Evolutionary conservation across 2,329 filamentous ascomycete genomes (phyloP).

Genomic region (Stachybotrys echinatus): DNA sequence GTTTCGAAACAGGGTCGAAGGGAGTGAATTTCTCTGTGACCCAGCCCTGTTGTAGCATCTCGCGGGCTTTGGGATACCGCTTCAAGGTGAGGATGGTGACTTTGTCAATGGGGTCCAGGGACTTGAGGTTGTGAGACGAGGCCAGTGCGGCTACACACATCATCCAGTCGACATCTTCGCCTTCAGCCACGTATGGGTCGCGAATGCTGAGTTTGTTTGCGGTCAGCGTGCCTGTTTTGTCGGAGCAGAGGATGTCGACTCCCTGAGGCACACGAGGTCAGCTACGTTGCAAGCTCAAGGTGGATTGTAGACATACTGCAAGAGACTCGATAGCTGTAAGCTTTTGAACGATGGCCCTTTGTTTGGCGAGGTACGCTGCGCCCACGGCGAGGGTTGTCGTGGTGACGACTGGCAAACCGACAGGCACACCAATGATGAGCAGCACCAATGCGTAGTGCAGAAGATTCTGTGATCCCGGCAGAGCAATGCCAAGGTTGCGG

Average conservation of each 20-base stretch:
- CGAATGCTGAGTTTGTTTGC: slow-evolving; percentile 89
- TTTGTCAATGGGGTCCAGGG: slow-evolving; percentile 92
- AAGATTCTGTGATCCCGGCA: slow-evolving; percentile 57
- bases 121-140: slow-evolving; percentile 91
- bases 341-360: slow-evolving; percentile 91
- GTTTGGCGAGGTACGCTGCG: slow-evolving; percentile 85
- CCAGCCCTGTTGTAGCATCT: slow-evolving; percentile 75
- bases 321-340: slow-evolving; percentile 87
- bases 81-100: slow-evolving; percentile 83
- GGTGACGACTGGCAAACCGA: slow-evolving; percentile 88
- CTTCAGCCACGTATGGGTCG: slow-evolving; percentile 76
- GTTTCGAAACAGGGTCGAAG: slow-evolving; percentile 91
- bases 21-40: slow-evolving; percentile 80
- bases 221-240: slow-evolving; percentile 90
- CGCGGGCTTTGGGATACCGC: slow-evolving; percentile 78
- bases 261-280: slow-evolving; percentile 39
- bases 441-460: slow-evolving; percentile 82
- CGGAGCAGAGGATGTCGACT: slow-evolving; percentile 89
- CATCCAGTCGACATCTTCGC: slow-evolving; percentile 79
- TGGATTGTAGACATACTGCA: slow-evolving; percentile 36
- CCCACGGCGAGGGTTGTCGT: slow-evolving; percentile 95
- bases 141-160: slow-evolving; percentile 90
- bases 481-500: slow-evolving; percentile 73
- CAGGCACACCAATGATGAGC: slow-evolving; percentile 86
- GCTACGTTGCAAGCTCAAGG: no score